A percentile compares a stretch with the other conserved stretches of the same genome.
Conservation (phyloP, 176 grass and related monocot genomes). For the Oropetium thomaeum region DNA sequence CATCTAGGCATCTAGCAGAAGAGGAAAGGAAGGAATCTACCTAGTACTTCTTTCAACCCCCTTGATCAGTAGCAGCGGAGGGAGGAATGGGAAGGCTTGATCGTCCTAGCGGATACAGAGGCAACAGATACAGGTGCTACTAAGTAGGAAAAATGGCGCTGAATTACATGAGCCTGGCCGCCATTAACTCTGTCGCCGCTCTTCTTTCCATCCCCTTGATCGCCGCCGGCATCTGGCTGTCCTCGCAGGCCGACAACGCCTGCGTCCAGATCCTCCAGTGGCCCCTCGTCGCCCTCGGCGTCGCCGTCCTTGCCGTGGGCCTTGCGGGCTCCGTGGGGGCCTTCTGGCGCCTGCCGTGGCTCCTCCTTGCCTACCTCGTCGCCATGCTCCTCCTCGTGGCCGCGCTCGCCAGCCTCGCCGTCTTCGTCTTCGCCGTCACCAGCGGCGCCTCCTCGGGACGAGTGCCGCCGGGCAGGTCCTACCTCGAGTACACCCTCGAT, state of each 20-base stretch:
- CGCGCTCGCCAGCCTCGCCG: constrained; percentile 43
- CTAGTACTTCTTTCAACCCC: too few relatives aligned
- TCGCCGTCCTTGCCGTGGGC: constrained; percentile 55
- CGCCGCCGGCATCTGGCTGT: constrained; percentile 70
- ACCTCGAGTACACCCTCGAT: constrained; percentile 74
- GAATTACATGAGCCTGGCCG: constrained; percentile 51
- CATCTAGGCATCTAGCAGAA: too few relatives aligned
- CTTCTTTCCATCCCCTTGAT: constrained; percentile 81
- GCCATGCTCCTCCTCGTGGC: constrained; percentile 57
- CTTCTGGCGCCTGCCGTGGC: constrained; percentile 70
- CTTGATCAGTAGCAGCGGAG: too few relatives aligned
- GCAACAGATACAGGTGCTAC: too few relatives aligned
- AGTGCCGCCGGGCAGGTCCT: constrained; percentile 47
- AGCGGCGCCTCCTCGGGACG: constrained; percentile 9
- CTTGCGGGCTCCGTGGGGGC: constrained; percentile 63
- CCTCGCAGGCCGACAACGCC: constrained; percentile 56
- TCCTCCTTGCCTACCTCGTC: constrained; percentile 71
- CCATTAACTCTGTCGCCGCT: constrained; percentile 56
- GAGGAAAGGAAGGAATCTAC: too few relatives aligned
- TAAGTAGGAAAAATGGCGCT: too few relatives aligned
- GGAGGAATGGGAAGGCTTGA: too few relatives aligned
- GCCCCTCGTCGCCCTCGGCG: constrained; percentile 62
- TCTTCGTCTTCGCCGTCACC: constrained; percentile 66
- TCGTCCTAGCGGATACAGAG: too few relatives aligned
- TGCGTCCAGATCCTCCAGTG: constrained; percentile 84